Evolutionary conservation across 139 green algal species (phyloP).

Genomic region (Trebouxia sp.): DNA sequence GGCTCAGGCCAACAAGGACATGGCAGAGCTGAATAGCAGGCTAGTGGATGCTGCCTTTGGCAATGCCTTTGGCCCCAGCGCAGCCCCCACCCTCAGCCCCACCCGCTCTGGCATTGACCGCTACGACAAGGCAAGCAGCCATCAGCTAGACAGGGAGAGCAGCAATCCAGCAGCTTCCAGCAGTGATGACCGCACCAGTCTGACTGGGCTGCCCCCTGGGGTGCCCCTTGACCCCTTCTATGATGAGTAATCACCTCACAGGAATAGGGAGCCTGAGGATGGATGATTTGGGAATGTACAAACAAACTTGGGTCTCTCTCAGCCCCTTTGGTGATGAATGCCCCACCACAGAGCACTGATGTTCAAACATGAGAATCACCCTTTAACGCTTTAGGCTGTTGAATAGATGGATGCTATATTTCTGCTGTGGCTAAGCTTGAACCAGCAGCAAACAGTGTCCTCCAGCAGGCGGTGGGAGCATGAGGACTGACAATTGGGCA

Average conservation of each 20-base stretch:
- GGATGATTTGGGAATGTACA: not conserved
- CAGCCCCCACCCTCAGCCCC: not conserved
- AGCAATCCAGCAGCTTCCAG: slow-evolving; percentile 11
- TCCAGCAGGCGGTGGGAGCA: no score
- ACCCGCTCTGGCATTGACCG: not conserved
- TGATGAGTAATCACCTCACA: slow-evolving; percentile 17
- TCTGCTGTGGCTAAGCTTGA: no score
- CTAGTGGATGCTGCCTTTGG: slow-evolving; percentile 13
- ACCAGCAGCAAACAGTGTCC: no score
- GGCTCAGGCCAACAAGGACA: slow-evolving; percentile 16
- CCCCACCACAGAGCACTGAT: no score
- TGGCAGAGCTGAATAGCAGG: slow-evolving; percentile 24
- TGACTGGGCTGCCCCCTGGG: not conserved
- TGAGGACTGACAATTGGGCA: no score
- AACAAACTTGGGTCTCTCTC: no score
- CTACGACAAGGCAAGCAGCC: not conserved
- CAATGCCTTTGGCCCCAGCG: not conserved
- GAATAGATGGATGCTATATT: no score
- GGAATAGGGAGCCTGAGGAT: no score
- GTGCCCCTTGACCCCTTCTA: slow-evolving; percentile 1
- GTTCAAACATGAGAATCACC: no score
- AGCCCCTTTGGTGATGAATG: no score
- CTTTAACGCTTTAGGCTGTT: no score
- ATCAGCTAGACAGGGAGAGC: slow-evolving; percentile 1
- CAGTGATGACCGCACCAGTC: not conserved